Evolutionary conservation across 768 basidiomycete species (phyloP).

Genomic region (Auriscalpium orientale): DNA sequence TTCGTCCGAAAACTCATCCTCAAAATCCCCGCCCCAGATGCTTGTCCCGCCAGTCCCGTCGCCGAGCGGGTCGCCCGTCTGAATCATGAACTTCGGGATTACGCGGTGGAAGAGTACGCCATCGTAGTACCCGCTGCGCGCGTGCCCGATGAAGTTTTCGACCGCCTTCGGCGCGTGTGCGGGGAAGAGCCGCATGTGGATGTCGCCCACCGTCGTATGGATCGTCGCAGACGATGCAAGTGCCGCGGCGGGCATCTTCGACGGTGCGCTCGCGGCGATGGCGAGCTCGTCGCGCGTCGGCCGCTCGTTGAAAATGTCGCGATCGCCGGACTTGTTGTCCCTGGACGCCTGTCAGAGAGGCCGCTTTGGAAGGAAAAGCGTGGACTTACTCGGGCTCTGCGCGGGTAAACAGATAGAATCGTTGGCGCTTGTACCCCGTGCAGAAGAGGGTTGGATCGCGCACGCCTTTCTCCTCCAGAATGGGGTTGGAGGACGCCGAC

Average conservation of each 20-base stretch:
- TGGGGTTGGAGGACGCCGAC: conserved; percentile 93
- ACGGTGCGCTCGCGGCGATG: conserved; percentile 58
- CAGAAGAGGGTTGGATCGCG: conserved; percentile 91
- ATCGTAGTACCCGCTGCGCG: conserved; percentile 86
- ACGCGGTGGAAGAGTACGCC: conserved; percentile 94
- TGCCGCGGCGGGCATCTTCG: conserved; percentile 53
- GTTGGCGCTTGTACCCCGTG: conserved; percentile 84
- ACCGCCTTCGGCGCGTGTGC: conserved; percentile 90
- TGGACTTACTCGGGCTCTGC: conserved; percentile 76
- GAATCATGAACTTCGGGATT: conserved; percentile 98
- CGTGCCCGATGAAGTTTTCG: conserved; percentile 95
- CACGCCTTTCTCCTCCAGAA: conserved; percentile 76
- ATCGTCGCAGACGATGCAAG: conserved; percentile 79
- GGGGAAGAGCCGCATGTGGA: conserved; percentile 84
- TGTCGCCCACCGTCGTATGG: conserved; percentile 94
- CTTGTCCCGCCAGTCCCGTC: conserved; percentile 90
- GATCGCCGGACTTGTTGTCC: conserved; percentile 79
- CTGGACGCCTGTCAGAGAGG: conserved; percentile 28
- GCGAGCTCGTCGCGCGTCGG: conserved; percentile 95
- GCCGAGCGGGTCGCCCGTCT: conserved; percentile 92
- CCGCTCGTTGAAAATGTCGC: conserved; percentile 97
- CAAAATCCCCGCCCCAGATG: conserved; percentile 87
- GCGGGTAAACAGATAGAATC: conserved; percentile 94
- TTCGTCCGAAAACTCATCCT: conserved; percentile 88
- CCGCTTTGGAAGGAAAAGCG: not conserved